Evolutionary conservation across 148 eudicot genomes (phyloP).

Genomic region (Camellia lanceoleosa): DNA sequence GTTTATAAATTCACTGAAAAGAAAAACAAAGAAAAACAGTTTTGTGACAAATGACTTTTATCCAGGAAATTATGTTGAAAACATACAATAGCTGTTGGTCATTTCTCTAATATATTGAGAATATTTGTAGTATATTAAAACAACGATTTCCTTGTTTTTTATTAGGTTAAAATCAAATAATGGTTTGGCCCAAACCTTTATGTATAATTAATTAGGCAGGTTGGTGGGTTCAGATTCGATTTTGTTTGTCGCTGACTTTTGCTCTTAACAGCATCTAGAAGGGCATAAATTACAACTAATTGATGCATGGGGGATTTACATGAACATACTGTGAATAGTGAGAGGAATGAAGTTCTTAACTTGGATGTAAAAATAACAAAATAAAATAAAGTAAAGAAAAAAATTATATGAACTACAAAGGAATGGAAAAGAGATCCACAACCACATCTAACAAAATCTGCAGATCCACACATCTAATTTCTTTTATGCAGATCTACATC

Average conservation of each 20-base stretch:
- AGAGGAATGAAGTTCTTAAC: neutral
- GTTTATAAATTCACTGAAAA: neutral
- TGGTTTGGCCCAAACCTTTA: neutral
- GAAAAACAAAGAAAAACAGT: neutral
- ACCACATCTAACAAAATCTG: too few species aligned
- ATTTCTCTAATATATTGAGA: neutral
- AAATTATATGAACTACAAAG: too few species aligned
- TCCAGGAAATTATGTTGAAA: neutral
- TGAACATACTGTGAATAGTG: neutral
- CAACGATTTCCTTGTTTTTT: neutral
- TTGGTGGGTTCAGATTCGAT: neutral
- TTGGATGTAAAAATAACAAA: too few species aligned
- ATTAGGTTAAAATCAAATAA: neutral
- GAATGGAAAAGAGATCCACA: too few species aligned
- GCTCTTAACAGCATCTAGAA: neutral
- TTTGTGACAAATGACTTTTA: neutral
- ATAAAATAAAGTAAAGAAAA: too few species aligned
- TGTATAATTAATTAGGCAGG: neutral
- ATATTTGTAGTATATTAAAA: neutral
- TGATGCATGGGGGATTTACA: neutral
- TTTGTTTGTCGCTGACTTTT: neutral
- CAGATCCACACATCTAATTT: too few species aligned
- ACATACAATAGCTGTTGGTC: conserved; percentile 7
- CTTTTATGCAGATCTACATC: too few species aligned
- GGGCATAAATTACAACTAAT: neutral